Evolutionary conservation across 2,329 filamentous ascomycete genomes (phyloP), one percentile per base, ranked within the genome.

Genomic region (Fusarium xyrophilum): DNA sequence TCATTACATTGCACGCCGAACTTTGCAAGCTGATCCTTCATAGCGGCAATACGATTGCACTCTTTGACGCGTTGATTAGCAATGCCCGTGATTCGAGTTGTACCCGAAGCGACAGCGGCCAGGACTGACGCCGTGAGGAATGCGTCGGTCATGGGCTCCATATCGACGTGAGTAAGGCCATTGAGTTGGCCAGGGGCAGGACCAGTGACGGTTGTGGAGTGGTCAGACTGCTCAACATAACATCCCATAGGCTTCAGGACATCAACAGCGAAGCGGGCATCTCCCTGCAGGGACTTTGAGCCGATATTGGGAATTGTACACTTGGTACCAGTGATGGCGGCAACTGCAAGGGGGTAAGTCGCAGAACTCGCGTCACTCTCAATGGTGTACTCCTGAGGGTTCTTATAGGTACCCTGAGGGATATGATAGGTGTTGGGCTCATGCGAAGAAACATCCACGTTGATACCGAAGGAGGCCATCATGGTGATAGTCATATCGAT

Each of bases 101-200:
- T 89, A 4, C 92, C 93, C 17, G 86, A 88, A 13, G 95, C 93
- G 43, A 97, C 93, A 36, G 96, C 96, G 28, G 93, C 96, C 47
- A 99, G 85, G 7, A 97, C 93, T 3, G 93, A 96, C 21, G 96
- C 96, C 7, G 94, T 97, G 54, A 99, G 85, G 84, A 99, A 99
- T 50, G 96, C 96, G 79, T 99, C 96, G 0, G 96, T 99, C 96
- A 99, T 99, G 2, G 95, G 92, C 78, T 98, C 96, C 96, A 99
- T 99, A 75, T 99, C 94, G 30, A 99, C 89, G 62, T 95, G 91
- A 21, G 89, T 82, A 15, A 99, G 82, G 1, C 92, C 90, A 72
- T 89, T 89, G 39, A 99, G 82, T 19, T 85, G 80, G 14, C 96
- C 95, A 57, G 85, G 79, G 5, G 86, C 80, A n/a, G 96, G 96